Conservation (phyloP, 805 yeast genomes). For the Yamadazyma scolyti region DNA sequence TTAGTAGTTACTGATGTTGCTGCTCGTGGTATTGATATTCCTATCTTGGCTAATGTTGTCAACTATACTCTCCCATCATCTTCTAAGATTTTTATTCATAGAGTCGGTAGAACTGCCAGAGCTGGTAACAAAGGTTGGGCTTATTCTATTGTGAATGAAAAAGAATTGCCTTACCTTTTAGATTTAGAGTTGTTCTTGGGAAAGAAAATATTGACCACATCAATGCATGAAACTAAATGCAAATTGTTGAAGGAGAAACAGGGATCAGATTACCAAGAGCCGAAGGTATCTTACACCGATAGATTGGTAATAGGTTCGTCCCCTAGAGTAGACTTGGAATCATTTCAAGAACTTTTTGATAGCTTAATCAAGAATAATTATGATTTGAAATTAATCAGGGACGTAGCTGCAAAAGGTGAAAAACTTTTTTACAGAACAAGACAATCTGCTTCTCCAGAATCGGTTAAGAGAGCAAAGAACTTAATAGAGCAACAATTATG, state of each 20-base stretch:
- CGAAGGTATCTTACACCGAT: conserved; percentile 66
- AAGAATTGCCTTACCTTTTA: conserved; percentile 83
- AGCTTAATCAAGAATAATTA: conserved; percentile 57
- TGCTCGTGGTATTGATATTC: conserved; percentile 98
- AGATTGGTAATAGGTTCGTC: conserved; percentile 79
- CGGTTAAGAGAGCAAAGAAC: conserved; percentile 83
- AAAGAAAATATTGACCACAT: conserved; percentile 66
- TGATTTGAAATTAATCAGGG: conserved; percentile 61
- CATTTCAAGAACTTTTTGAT: conserved; percentile 66
- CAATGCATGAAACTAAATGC: conserved; percentile 63
- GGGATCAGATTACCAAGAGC: conserved; percentile 42
- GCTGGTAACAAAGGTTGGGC: conserved; percentile 99
- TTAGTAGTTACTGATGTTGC: conserved; percentile 97
- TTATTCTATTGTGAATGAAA: conserved; percentile 78
- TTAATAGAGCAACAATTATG: conserved; percentile 65
- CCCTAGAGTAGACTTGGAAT: conserved; percentile 72
- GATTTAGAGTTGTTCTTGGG: conserved; percentile 91
- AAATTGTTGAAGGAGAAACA: conserved; percentile 47
- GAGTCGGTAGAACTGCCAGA: conserved; percentile 99
- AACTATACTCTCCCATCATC: conserved; percentile 89
- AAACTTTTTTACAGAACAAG: conserved; percentile 81
- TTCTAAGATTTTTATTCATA: conserved; percentile 90
- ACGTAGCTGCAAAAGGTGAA: conserved; percentile 84
- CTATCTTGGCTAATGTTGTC: conserved; percentile 90
- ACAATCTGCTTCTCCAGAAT: conserved; percentile 79